Conservation (phyloP, 2,329 filamentous ascomycete genomes). For the Myriosclerotinia duriaeana region DNA sequence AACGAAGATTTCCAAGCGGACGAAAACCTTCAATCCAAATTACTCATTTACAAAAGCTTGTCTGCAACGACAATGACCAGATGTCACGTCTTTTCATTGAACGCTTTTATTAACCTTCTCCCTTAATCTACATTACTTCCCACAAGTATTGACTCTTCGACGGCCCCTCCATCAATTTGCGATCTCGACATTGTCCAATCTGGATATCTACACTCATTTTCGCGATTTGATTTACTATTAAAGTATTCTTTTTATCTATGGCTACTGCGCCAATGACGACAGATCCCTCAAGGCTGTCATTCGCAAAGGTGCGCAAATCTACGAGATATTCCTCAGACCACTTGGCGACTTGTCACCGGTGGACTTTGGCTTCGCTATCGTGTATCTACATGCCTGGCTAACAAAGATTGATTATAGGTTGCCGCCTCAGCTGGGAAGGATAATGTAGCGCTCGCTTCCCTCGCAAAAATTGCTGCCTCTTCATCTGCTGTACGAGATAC, state of each 20-base stretch:
- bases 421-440: slow-evolving; percentile 50
- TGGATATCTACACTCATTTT: slow-evolving; percentile 39
- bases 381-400: slow-evolving; percentile 1
- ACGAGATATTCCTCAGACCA: slow-evolving; percentile 8
- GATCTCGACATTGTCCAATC: slow-evolving; percentile 38
- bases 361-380: slow-evolving; percentile 2
- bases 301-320: slow-evolving; percentile 65
- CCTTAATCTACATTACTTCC: slow-evolving; percentile 39
- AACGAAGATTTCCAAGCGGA: slow-evolving; percentile 14
- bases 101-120: slow-evolving; percentile 41
- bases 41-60: slow-evolving; percentile 27
- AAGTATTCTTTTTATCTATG: slow-evolving; percentile 43
- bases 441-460: slow-evolving; percentile 39
- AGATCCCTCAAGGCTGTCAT: slow-evolving; percentile 62
- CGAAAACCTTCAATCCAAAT: slow-evolving; percentile 3
- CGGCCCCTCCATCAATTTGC: slow-evolving; percentile 38
- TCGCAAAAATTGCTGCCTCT: slow-evolving; percentile 37
- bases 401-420: slow-evolving; percentile 43
- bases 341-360: slow-evolving; percentile 7
- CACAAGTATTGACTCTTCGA: slow-evolving; percentile 31
- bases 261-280: slow-evolving; percentile 48
- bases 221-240: slow-evolving; percentile 29
- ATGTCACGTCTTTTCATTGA: slow-evolving; percentile 41
- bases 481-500: slow-evolving; percentile 37
- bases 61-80: slow-evolving; percentile 42